Base-by-base conservation (phyloP, 768 basidiomycete species). In the Auricularia heimuer region DNA sequence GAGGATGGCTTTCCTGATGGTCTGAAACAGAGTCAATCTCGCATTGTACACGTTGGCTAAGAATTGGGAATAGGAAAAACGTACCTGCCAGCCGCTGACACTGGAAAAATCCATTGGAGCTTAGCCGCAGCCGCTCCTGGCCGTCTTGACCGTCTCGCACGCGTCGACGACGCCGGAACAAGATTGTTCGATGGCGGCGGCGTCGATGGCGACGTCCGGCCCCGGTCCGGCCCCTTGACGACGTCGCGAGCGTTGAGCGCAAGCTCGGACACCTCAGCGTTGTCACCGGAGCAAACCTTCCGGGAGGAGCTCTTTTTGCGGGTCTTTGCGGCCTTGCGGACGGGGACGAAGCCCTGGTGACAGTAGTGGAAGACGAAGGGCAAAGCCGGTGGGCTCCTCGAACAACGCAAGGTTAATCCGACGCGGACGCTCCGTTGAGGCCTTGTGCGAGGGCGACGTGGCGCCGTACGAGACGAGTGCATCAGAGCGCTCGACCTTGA, bases 91-190 rank as follows among this genome's bases (percentile, higher is more conserved):
- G 61, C 96, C 95, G 47, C 94, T 88, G 62, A 98, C 96, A 71
- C 98, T 99, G 33, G 95, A 93, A 70, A 97, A 98, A 77, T 98
- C 96, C 92, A 99, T 96, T 0, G 97, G 97, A 1, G 96, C 94
- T 71, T 90, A 85, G 56, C 93, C 84, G 44, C 81, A 80, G 29
- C 81, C 79, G 61, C 81, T 87, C 65, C 93, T 83, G 3, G 81
- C 84, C 12, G 82, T 79, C 82, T 95, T 93, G 83, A 96, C 98
- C 1, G 83, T 82, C 73, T 94, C 96, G 36, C 85, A 88, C 71
- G 95, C 88, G 76, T 98, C 98, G 37, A 94, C 96, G 64, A 98
- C 86, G 61, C 98, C 89, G 33, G 86, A 83, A 70, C 93, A 96
- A 82, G 98, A 99, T 11, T 83, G 81, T 75, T 97, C 92, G 12